Conservation (phyloP, 106 monocot species). For the Dendrobium chrysotoxum region DNA sequence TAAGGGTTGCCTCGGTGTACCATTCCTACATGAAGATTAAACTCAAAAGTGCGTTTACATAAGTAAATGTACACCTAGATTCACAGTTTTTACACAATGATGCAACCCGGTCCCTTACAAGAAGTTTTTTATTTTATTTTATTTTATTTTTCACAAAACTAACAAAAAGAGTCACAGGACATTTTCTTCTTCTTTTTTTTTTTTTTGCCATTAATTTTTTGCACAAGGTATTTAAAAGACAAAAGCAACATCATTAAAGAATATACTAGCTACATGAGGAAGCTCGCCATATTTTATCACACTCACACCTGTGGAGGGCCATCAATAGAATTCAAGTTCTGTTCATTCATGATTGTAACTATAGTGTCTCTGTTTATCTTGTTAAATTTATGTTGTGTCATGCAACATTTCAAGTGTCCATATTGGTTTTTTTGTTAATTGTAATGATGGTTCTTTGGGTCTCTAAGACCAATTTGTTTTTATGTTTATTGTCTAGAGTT, state of each 20-base stretch:
- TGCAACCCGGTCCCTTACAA: neutral
- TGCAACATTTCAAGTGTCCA: neutral
- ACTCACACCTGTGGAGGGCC: neutral
- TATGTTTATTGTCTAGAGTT: neutral
- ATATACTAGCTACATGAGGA: neutral
- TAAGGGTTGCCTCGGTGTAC: constrained; percentile 95
- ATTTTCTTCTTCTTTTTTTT: neutral
- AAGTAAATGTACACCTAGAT: neutral
- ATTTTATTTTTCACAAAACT: neutral
- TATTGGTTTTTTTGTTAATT: neutral
- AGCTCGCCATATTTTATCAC: neutral
- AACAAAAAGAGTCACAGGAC: neutral
- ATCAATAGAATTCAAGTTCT: neutral
- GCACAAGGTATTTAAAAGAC: neutral
- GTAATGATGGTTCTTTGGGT: neutral
- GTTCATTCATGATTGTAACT: neutral
- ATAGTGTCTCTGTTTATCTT: neutral
- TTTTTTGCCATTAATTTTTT: neutral
- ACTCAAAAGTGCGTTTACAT: neutral
- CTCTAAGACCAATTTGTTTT: neutral
- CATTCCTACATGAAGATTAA: constrained; percentile 53
- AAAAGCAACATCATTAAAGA: neutral
- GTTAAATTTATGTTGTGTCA: neutral
- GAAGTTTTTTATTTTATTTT: neutral
- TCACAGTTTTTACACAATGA: neutral